phyloP scores from a whole-genome alignment of 2,329 filamentous ascomycete genomes.

The Exophiala sp. region DNA sequence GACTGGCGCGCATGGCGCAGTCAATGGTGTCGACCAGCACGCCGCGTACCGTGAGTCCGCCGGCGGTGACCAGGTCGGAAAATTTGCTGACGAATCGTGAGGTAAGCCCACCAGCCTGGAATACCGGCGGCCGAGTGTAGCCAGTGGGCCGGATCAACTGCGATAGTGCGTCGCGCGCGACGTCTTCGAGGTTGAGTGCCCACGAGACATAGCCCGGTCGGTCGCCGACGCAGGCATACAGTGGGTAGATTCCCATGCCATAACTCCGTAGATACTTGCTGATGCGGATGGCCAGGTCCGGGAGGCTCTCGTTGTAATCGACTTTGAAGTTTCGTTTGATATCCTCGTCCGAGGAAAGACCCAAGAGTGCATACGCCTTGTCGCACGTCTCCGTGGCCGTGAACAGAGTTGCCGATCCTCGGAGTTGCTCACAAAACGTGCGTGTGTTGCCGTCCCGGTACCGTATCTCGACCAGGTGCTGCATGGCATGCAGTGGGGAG shows the following conservation, averaged over 20 bases:
- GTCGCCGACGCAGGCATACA: constrained; percentile 15
- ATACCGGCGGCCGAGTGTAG: background rate
- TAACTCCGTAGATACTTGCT: constrained; percentile 6
- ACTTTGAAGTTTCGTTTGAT: constrained; percentile 11
- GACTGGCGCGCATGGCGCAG: background rate
- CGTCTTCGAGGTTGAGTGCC: constrained; percentile 7
- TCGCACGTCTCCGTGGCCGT: constrained; percentile 13
- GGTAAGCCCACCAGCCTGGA: constrained; percentile 1
- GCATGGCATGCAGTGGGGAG: too few species aligned
- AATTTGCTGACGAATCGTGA: background rate
- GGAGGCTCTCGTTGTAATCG: constrained; percentile 7
- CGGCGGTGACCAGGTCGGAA: background rate
- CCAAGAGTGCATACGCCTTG: constrained; percentile 16
- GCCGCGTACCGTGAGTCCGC: constrained; percentile 1
- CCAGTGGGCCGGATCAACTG: constrained; percentile 4
- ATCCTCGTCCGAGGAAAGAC: background rate
- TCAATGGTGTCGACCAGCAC: constrained; percentile 9
- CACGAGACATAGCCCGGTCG: constrained; percentile 2
- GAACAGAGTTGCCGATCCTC: too few species aligned
- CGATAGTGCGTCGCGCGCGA: background rate
- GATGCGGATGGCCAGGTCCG: constrained; percentile 3
- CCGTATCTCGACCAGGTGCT: too few species aligned
- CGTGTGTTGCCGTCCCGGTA: too few species aligned
- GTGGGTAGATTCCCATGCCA: background rate
- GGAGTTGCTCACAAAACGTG: constrained; percentile 2